Evolutionary conservation across 805 yeast genomes (phyloP).

Genomic region (Spathaspora passalidarum): DNA sequence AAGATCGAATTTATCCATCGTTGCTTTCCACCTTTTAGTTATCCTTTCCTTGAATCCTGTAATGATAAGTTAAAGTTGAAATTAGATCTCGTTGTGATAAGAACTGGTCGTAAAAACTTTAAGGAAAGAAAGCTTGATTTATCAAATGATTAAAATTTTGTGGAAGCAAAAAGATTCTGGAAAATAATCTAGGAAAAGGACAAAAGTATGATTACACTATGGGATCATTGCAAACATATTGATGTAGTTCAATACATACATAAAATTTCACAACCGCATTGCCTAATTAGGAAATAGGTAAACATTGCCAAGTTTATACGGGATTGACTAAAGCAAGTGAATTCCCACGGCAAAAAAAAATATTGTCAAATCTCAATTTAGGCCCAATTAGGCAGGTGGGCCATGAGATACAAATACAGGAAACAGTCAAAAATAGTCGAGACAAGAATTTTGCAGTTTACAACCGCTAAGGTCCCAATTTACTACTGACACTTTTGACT

Average conservation of each 20-base stretch:
- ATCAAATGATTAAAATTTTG: not conserved
- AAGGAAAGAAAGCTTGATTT: not conserved
- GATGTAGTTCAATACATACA: not conserved
- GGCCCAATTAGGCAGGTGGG: not conserved
- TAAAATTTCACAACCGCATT: conserved; percentile 8
- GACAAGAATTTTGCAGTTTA: not conserved
- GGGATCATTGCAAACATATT: not conserved
- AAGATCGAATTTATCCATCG: conserved; percentile 22
- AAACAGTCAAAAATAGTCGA: not conserved
- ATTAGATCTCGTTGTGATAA: not conserved
- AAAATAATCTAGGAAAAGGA: not conserved
- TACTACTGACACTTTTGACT: no score
- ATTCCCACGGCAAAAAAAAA: not conserved
- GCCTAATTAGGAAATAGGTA: conserved; percentile 21
- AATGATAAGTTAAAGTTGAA: not conserved
- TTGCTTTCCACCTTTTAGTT: not conserved
- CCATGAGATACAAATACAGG: not conserved
- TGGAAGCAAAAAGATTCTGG: not conserved
- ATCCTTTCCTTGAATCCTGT: not conserved
- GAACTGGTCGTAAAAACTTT: not conserved
- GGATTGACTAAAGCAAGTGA: not conserved
- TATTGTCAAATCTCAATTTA: not conserved
- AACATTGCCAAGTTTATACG: conserved; percentile 15
- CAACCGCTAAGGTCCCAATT: not conserved
- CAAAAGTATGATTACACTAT: not conserved